Base-by-base conservation (phyloP, 106 monocot species). In the Amphibolis antarctica region DNA sequence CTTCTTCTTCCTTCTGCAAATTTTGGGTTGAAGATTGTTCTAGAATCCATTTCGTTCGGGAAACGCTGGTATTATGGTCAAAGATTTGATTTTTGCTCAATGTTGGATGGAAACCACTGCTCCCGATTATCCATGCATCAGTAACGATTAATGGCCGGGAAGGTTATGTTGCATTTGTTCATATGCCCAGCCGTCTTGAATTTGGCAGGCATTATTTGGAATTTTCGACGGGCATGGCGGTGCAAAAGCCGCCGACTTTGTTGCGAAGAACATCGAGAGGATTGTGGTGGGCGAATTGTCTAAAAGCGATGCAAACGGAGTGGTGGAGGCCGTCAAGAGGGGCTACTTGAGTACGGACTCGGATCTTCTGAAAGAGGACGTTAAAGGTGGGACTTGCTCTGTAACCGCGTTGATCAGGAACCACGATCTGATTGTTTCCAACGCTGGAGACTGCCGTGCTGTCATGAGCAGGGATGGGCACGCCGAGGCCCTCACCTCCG, bases 161-260 rank as follows among this genome's bases (percentile, higher is more conserved):
- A n/a, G n/a, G n/a, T n/a, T n/a, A n/a, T n/a, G n/a, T n/a, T n/a
- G n/a, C n/a, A n/a, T n/a, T n/a, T 3, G 3, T 42, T 19, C 13
- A n/a, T 62, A 44, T 10, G 2, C 45, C 44, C 20, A 44, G 10
- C n/a, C n/a, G n/a, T n/a, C n/a, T n/a, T n/a, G n/a, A n/a, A n/a
- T n/a, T n/a, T n/a, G n/a, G n/a, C 76, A 96, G 96, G 86, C 86
- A 12, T 86, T 90, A 47, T 96, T 96, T 70, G 96, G 89, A 13
- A 66, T 96, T 59, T 96, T 90, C 54, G 96, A 96, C 29, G 96
- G 96, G 21, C 96, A 96, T 66, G 81, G 84, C 17, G 96, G 96
- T 0, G 51, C 80, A 26, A 64, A 64, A 77, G 96, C 90, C 12
- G 89, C 90, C 0, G 84, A 90, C 64, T 96, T 84, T 62, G 79